Conservation (phyloP, 208 protist species). For the Leishmania martiniquensis region DNA sequence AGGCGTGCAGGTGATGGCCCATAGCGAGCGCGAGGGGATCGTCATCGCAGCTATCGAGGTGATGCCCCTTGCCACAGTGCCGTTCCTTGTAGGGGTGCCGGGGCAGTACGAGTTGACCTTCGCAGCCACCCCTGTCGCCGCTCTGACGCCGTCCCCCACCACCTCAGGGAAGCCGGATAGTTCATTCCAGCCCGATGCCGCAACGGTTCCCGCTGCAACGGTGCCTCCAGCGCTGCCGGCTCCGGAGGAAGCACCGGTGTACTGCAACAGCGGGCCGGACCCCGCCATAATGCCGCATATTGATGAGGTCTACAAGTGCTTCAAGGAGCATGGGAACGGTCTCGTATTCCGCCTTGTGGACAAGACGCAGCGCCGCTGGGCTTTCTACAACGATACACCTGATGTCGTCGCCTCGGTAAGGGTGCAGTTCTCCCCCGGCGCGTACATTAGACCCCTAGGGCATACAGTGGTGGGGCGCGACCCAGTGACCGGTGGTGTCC, state of each 20-base stretch:
- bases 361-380: constrained; percentile 41
- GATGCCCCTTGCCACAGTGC: constrained; percentile 59
- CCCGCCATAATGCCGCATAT: constrained; percentile 29
- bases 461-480: constrained; percentile 36
- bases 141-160: constrained; percentile 13
- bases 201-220: not conserved
- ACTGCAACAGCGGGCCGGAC: constrained; percentile 57
- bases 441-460: constrained; percentile 45
- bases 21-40: constrained; percentile 39
- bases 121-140: constrained; percentile 38
- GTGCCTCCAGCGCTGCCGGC: constrained; percentile 4
- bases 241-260: constrained; percentile 31
- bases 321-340: constrained; percentile 80
- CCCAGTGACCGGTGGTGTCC: constrained; percentile 39
- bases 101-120: constrained; percentile 58
- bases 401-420: constrained; percentile 50
- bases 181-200: not conserved
- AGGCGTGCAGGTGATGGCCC: constrained; percentile 31
- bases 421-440: constrained; percentile 44
- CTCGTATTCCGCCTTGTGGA: constrained; percentile 83
- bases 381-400: constrained; percentile 83
- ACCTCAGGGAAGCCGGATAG: constrained; percentile 1
- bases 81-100: constrained; percentile 61
- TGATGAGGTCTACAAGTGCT: constrained; percentile 72
- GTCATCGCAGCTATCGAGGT: constrained; percentile 56